A percentile compares a stretch with the other conserved stretches of the same genome.
Conservation (phyloP, 768 basidiomycete genomes). For the Rossbeevera mucosa region DNA sequence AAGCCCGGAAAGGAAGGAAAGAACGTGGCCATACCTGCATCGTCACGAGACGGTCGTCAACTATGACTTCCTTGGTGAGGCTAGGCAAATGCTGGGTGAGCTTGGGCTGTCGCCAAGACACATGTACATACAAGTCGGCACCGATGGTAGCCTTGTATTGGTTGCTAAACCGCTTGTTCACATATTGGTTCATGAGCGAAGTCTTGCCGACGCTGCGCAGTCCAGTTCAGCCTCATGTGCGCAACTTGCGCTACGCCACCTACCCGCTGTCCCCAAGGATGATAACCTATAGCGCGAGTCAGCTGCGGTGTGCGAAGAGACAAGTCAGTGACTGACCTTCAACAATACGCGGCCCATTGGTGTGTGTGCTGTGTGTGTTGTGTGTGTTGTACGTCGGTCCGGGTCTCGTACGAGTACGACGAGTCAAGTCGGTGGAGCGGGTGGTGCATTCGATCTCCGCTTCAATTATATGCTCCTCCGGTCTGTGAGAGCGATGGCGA, state of each 20-base stretch:
- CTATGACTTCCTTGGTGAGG: slow-evolving; percentile 97
- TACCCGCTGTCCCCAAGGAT: slow-evolving; percentile 98
- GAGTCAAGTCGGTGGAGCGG: slow-evolving; percentile 16
- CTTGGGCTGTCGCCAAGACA: slow-evolving; percentile 3
- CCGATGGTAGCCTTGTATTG: slow-evolving; percentile 99
- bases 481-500: slow-evolving; percentile 26
- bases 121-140: slow-evolving; percentile 79
- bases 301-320: slow-evolving; percentile 5
- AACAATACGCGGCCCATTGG: slow-evolving; percentile 85
- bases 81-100: slow-evolving; percentile 36
- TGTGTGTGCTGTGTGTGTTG: no score
- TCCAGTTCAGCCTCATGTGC: slow-evolving; percentile 1
- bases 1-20: neutral
- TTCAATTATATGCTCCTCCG: slow-evolving; percentile 15
- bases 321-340: slow-evolving; percentile 57
- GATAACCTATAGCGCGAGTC: slow-evolving; percentile 65
- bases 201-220: slow-evolving; percentile 89
- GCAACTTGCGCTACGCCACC: slow-evolving; percentile 23
- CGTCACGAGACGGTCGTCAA: slow-evolving; percentile 95
- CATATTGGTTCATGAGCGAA: slow-evolving; percentile 99
- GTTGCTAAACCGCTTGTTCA: slow-evolving; percentile 99
- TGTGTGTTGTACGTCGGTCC: no score
- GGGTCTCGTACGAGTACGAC: slow-evolving; percentile 1
- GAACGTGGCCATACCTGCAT: slow-evolving; percentile 75
- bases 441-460: slow-evolving; percentile 24